Conservation (phyloP, 495 filamentous ascomycete genomes). For the Symbiotaphrina buchneri region DNA sequence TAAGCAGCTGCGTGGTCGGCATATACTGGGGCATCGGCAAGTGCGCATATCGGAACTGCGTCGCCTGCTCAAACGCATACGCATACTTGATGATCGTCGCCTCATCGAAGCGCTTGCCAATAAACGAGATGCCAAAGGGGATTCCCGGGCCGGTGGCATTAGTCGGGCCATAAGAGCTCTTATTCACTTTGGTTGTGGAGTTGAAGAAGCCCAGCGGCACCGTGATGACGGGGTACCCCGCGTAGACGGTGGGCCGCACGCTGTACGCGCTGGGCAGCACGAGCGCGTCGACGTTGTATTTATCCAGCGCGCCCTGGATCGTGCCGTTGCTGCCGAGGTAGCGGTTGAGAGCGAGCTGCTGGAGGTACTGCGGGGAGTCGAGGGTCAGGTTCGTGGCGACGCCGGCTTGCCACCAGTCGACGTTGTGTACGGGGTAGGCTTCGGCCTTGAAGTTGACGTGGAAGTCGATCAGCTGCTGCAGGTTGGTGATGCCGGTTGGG, state of each 20-base stretch:
- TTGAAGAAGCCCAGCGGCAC: slow-evolving; percentile 23
- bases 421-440: slow-evolving; percentile 13
- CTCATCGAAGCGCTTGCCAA: too few species aligned
- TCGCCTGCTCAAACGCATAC: too few species aligned
- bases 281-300: slow-evolving; percentile 17
- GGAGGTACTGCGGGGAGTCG: slow-evolving; percentile 21
- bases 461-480: slow-evolving; percentile 13
- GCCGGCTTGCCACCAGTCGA: slow-evolving; percentile 13
- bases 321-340: slow-evolving; percentile 11
- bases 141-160: too few species aligned
- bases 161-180: too few species aligned
- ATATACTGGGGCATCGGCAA: too few species aligned
- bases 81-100: too few species aligned
- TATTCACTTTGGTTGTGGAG: too few species aligned
- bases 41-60: too few species aligned
- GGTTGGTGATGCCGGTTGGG: slow-evolving; percentile 18
- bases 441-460: slow-evolving; percentile 12
- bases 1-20: too few species aligned
- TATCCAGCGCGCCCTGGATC: slow-evolving; percentile 14
- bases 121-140: too few species aligned
- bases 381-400: slow-evolving; percentile 17
- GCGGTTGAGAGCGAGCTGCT: slow-evolving; percentile 8
- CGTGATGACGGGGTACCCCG: slow-evolving; percentile 16
- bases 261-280: slow-evolving; percentile 16
- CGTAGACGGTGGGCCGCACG: slow-evolving; percentile 9